A percentile compares a stretch with the other conserved stretches of the same genome.
phyloP scores from a whole-genome alignment of 306 rosid species.

The Casuarina cunninghamiana region DNA sequence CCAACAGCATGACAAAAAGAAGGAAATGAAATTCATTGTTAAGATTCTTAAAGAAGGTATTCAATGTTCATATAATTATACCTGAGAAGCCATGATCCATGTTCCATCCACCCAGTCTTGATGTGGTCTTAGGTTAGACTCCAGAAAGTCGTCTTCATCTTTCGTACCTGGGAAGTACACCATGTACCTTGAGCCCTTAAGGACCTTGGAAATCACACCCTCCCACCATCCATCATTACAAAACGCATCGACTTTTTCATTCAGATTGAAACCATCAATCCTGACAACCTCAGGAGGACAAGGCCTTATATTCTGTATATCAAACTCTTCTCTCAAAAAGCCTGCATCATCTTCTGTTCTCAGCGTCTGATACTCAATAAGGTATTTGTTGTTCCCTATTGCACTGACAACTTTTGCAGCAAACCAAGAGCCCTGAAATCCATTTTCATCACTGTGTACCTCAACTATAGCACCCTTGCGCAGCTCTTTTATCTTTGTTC shows the following conservation, averaged over 20 bases:
- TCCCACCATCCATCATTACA: conserved; percentile 80
- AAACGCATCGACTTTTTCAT: conserved; percentile 60
- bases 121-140: conserved; percentile 50
- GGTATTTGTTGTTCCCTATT: conserved; percentile 32
- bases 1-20: background rate
- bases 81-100: conserved; percentile 68
- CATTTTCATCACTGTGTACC: conserved; percentile 68
- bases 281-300: conserved; percentile 36
- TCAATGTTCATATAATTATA: conserved; percentile 8
- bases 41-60: background rate
- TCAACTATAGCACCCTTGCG: conserved; percentile 50
- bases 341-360: conserved; percentile 45
- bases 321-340: conserved; percentile 51
- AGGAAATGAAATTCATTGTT: background rate
- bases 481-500: conserved; percentile 24
- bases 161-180: conserved; percentile 48
- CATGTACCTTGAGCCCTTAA: conserved; percentile 39
- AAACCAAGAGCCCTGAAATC: conserved; percentile 80
- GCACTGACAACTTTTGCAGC: conserved; percentile 42
- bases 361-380: conserved; percentile 40
- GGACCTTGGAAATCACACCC: conserved; percentile 55
- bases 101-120: conserved; percentile 57
- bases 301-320: conserved; percentile 56
- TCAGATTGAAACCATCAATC: conserved; percentile 28
- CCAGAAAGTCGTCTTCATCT: conserved; percentile 45